Conservation (phyloP, 805 yeast genomes). For the Candida argentea region DNA sequence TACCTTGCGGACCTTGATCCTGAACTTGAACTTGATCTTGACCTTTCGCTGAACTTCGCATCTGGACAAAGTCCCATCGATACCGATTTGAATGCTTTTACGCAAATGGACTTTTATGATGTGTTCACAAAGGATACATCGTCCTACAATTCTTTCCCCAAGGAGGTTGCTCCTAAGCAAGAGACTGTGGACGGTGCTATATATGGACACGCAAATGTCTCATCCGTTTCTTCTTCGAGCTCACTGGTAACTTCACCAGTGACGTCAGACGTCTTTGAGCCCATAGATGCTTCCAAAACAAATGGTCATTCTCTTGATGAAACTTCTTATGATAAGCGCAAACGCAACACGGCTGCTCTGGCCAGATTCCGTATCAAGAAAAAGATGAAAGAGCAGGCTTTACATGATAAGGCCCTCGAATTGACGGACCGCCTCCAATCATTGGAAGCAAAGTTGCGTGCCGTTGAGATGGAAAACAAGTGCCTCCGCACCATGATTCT, state of each 20-base stretch:
- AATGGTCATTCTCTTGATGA: too few species aligned
- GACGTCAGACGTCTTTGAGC: too few species aligned
- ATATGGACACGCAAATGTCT: too few species aligned
- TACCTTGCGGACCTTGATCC: too few species aligned
- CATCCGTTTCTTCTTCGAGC: too few species aligned
- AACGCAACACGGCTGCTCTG: slow-evolving; percentile 87
- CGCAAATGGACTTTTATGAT: slow-evolving; percentile 31
- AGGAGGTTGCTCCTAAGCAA: too few species aligned
- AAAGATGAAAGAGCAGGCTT: slow-evolving; percentile 84
- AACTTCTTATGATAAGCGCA: slow-evolving; percentile 56
- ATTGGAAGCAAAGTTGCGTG: slow-evolving; percentile 66
- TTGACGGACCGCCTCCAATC: slow-evolving; percentile 55
- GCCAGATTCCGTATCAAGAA: slow-evolving; percentile 90
- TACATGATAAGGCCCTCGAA: slow-evolving; percentile 69
- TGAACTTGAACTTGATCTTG: slow-evolving; percentile 30
- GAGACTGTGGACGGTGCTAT: too few species aligned
- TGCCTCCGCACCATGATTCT: slow-evolving; percentile 75
- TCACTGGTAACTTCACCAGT: too few species aligned
- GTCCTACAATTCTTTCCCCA: too few species aligned
- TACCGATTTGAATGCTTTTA: slow-evolving; percentile 31
- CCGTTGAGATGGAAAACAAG: slow-evolving; percentile 88
- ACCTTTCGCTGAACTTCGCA: slow-evolving; percentile 13
- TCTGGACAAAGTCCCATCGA: slow-evolving; percentile 15
- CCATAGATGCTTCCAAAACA: too few species aligned
- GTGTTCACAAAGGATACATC: slow-evolving; percentile 18